These are phyloP conservation scores for Liquidambar formosana DNA, from an alignment of 164 flowering plant genomes.

Conservation along the genomic window DNA sequence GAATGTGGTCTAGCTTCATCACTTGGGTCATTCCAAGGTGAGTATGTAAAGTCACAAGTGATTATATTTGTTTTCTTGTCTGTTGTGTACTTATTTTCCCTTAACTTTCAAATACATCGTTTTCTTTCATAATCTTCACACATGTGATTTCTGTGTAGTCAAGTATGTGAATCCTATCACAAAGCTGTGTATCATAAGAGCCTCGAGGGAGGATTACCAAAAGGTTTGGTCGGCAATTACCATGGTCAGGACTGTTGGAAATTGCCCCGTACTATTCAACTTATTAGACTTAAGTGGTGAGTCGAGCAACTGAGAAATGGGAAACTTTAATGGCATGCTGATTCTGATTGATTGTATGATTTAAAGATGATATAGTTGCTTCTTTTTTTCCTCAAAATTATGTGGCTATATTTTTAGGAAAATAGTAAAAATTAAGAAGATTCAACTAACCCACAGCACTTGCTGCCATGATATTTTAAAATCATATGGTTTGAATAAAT, in stretches of 20 bases:
- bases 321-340: neutral
- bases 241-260: conserved; percentile 72
- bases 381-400: neutral
- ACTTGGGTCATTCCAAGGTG: conserved; percentile 72
- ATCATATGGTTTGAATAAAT: neutral
- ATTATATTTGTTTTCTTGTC: neutral
- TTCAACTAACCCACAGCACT: neutral
- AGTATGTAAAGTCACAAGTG: neutral
- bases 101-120: neutral
- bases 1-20: conserved; percentile 93
- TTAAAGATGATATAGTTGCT: neutral
- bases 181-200: conserved; percentile 73
- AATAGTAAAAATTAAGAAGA: neutral
- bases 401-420: neutral
- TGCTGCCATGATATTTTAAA: neutral
- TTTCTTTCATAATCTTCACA: neutral
- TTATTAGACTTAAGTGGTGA: conserved; percentile 82
- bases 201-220: conserved; percentile 70
- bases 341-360: no score
- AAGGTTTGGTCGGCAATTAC: conserved; percentile 83
- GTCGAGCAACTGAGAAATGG: conserved; percentile 18
- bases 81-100: neutral
- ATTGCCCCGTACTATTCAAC: conserved; percentile 70
- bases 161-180: conserved; percentile 90
- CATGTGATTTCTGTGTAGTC: conserved; percentile 41